Conservation (phyloP, 2,329 filamentous ascomycete species). For the Xylaria sp. region DNA sequence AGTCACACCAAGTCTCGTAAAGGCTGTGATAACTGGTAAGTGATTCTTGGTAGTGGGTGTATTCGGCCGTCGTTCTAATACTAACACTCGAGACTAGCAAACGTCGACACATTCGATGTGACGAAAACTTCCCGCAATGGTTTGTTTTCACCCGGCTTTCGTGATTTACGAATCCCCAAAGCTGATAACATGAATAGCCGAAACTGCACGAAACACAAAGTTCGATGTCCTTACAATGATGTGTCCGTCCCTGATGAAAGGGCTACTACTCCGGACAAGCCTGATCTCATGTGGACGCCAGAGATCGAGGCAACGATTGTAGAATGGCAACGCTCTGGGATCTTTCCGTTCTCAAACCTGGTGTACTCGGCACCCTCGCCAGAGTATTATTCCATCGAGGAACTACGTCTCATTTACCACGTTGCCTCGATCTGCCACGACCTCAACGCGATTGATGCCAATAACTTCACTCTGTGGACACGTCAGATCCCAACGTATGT, state of each 20-base stretch:
- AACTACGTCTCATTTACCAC: slow-evolving; percentile 90
- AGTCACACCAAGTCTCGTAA: slow-evolving; percentile 99
- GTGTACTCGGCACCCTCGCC: slow-evolving; percentile 80
- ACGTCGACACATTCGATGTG: slow-evolving; percentile 94
- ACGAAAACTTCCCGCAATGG: slow-evolving; percentile 98
- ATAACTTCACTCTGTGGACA: slow-evolving; percentile 91
- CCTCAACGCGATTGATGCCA: slow-evolving; percentile 78
- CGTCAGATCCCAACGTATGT: slow-evolving; percentile 90
- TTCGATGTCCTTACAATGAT: slow-evolving; percentile 97
- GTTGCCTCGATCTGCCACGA: slow-evolving; percentile 87
- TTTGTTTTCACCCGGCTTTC: slow-evolving; percentile 57
- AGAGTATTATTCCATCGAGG: slow-evolving; percentile 76
- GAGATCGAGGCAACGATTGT: slow-evolving; percentile 84
- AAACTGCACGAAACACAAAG: slow-evolving; percentile 99
- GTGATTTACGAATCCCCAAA: not conserved
- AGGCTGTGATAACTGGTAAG: slow-evolving; percentile 90
- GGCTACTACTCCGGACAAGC: slow-evolving; percentile 69
- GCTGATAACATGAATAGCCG: slow-evolving; percentile 66
- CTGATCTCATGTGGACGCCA: slow-evolving; percentile 84
- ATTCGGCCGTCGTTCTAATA: slow-evolving; percentile 6
- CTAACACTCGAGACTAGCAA: slow-evolving; percentile 64
- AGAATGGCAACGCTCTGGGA: slow-evolving; percentile 83
- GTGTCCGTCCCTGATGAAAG: slow-evolving; percentile 74
- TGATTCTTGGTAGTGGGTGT: slow-evolving; percentile 22
- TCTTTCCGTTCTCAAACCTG: slow-evolving; percentile 86